These are phyloP conservation scores for Cucurbita pepo DNA, from an alignment of 306 rosid genomes.

Conservation along the genomic window DNA sequence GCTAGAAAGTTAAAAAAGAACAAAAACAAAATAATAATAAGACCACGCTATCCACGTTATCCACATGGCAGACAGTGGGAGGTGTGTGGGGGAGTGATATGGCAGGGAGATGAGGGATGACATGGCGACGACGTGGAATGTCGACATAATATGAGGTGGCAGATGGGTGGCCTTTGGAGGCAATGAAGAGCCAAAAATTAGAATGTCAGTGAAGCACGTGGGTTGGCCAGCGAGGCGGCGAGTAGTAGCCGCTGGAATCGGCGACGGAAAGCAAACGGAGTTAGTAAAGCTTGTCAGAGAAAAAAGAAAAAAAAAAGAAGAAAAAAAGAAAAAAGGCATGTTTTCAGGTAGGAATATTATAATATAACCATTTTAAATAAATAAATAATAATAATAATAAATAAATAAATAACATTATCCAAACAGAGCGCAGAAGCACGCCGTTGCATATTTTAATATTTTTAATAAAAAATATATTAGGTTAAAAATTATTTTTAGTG, in stretches of 20 bases:
- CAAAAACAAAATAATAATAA: neutral
- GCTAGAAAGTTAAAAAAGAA: neutral
- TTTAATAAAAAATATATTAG: no score
- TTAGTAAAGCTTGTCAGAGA: neutral
- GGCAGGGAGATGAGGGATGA: neutral
- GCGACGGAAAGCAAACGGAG: neutral
- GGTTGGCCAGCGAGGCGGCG: conserved; percentile 25
- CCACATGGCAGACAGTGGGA: conserved; percentile 2
- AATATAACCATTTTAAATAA: neutral
- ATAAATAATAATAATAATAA: neutral
- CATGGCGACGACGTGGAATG: conserved; percentile 1
- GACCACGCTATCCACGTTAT: neutral
- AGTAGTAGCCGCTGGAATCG: conserved; percentile 9
- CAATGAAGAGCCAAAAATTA: conserved; percentile 16
- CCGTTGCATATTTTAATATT: neutral
- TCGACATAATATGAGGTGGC: conserved; percentile 4
- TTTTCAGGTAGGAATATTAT: neutral
- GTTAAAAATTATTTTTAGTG: no score
- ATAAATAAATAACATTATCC: neutral
- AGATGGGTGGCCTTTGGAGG: conserved; percentile 32
- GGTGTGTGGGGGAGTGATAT: neutral
- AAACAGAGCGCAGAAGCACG: neutral
- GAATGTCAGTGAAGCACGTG: neutral
- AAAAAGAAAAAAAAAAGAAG: neutral
- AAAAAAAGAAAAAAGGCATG: neutral